phyloP scores from a whole-genome alignment of 2,329 filamentous ascomycete genomes.

The Fusarium sp. region DNA sequence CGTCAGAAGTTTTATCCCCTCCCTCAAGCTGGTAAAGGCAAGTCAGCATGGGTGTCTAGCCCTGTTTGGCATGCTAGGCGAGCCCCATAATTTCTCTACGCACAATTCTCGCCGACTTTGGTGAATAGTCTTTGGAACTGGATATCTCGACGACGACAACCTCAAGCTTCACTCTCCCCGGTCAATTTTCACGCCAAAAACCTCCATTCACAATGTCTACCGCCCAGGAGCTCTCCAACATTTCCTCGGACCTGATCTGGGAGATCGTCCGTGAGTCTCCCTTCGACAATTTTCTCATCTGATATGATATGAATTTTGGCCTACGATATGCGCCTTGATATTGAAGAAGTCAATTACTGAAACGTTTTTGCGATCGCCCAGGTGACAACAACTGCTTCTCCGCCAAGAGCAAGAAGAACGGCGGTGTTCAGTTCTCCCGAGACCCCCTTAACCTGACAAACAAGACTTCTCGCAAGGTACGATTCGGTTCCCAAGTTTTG shows the following conservation, averaged over 20 bases:
- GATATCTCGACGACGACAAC: conserved; percentile 43
- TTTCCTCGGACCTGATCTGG: conserved; percentile 94
- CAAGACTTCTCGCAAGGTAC: conserved; percentile 89
- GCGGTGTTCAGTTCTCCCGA: conserved; percentile 89
- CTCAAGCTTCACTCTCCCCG: conserved; percentile 41
- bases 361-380: conserved; percentile 51
- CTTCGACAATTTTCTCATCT: conserved; percentile 8
- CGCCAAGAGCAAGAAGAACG: conserved; percentile 84
- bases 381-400: conserved; percentile 90
- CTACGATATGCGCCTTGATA: conserved; percentile 19
- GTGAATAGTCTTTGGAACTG: conserved; percentile 23
- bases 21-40: no score
- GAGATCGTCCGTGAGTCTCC: conserved; percentile 89
- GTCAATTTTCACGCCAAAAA: conserved; percentile 45
- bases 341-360: conserved; percentile 34
- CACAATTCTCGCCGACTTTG: conserved; percentile 39
- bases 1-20: not conserved
- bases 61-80: conserved; percentile 44
- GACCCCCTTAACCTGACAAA: conserved; percentile 95
- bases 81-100: conserved; percentile 52
- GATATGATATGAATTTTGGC: not conserved
- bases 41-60: conserved; percentile 33
- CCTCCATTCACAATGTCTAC: conserved; percentile 61
- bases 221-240: conserved; percentile 69
- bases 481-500: conserved; percentile 1